Evolutionary conservation across 495 filamentous ascomycete genomes (phyloP).

Genomic region (Hypoxylon lienhwacheense): DNA sequence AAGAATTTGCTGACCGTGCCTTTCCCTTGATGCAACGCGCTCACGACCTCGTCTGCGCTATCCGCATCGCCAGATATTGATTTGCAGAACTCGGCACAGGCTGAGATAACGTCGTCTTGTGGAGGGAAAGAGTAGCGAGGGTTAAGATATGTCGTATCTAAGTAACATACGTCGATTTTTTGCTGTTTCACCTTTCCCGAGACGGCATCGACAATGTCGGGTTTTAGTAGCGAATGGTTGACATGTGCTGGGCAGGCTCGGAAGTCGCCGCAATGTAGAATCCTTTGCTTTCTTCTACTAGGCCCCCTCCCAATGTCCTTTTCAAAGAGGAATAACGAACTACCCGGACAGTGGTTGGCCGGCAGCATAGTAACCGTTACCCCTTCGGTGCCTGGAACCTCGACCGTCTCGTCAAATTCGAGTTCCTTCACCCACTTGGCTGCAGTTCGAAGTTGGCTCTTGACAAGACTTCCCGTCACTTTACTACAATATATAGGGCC

Average conservation of each 20-base stretch:
- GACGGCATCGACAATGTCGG: constrained; percentile 67
- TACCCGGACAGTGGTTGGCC: constrained; percentile 96
- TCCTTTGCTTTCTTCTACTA: constrained; percentile 64
- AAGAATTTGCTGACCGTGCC: constrained; percentile 52
- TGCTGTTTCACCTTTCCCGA: constrained; percentile 75
- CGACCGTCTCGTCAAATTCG: constrained; percentile 79
- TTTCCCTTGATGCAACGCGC: constrained; percentile 24
- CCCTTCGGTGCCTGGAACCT: constrained; percentile 77
- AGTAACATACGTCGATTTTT: constrained; percentile 89
- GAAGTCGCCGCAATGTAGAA: constrained; percentile 96
- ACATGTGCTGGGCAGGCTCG: constrained; percentile 86
- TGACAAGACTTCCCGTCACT: constrained; percentile 87
- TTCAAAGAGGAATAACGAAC: constrained; percentile 91
- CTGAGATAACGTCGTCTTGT: constrained; percentile 79
- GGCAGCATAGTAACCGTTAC: constrained; percentile 91
- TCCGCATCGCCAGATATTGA: constrained; percentile 46
- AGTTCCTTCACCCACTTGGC: constrained; percentile 82
- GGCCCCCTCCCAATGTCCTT: constrained; percentile 65
- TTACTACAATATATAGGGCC: constrained; percentile 96
- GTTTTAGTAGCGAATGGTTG: constrained; percentile 75
- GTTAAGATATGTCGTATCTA: constrained; percentile 96
- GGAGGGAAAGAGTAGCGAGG: constrained; percentile 93
- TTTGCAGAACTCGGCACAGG: constrained; percentile 89
- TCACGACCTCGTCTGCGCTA: constrained; percentile 35
- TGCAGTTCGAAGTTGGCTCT: constrained; percentile 80